Conservation (phyloP, 495 filamentous ascomycete species). For the Choiromyces venosus region DNA sequence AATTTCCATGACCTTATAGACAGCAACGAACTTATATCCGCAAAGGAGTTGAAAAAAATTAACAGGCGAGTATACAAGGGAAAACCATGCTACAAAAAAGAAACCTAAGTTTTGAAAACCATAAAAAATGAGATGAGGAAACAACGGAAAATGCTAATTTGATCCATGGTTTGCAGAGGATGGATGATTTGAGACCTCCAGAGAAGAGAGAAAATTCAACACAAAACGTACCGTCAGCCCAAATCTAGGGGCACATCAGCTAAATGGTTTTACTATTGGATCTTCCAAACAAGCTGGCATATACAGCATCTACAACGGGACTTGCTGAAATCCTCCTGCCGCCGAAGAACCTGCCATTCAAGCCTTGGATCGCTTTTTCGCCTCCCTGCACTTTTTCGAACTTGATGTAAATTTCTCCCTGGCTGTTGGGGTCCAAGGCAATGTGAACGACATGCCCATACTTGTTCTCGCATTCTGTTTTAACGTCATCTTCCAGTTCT, state of each 20-base stretch:
- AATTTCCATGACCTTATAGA: background rate
- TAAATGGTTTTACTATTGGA: constrained; percentile 51
- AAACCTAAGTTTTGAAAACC: background rate
- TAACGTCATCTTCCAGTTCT: constrained; percentile 89
- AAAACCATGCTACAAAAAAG: background rate
- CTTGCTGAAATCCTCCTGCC: constrained; percentile 83
- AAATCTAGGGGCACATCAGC: background rate
- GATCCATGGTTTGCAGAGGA: background rate
- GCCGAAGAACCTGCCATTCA: constrained; percentile 94
- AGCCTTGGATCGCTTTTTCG: constrained; percentile 92
- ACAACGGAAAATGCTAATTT: background rate
- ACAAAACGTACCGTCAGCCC: background rate
- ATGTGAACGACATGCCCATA: constrained; percentile 99
- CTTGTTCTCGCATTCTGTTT: constrained; percentile 85
- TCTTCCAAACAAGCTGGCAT: constrained; percentile 91
- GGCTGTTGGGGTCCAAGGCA: constrained; percentile 82
- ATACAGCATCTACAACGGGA: constrained; percentile 95
- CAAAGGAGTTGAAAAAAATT: background rate
- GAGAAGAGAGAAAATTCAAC: constrained; percentile 4
- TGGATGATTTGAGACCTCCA: background rate
- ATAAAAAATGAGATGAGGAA: background rate
- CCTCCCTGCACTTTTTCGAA: constrained; percentile 92
- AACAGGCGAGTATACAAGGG: background rate
- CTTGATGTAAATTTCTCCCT: constrained; percentile 96
- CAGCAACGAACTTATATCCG: constrained; percentile 1